phyloP scores from a whole-genome alignment of 805 yeast genomes.

The Clavispora phyllophila region DNA sequence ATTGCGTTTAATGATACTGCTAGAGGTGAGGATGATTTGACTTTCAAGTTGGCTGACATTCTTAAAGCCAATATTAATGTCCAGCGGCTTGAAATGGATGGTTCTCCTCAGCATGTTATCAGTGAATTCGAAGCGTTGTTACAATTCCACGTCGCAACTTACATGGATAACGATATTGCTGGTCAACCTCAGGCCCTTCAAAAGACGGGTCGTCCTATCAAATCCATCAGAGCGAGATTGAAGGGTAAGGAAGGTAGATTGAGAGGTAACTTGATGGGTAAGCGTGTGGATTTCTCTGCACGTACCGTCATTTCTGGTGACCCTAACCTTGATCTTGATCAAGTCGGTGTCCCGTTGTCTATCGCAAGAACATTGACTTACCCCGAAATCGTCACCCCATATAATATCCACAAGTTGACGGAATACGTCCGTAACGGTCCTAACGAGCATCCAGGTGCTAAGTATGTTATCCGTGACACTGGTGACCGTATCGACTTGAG shows the following conservation, averaged over 20 bases:
- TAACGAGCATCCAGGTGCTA: conserved; percentile 99
- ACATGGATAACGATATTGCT: conserved; percentile 99
- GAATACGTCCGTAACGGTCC: conserved; percentile 97
- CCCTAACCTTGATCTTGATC: conserved; percentile 94
- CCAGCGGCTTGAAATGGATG: conserved; percentile 96
- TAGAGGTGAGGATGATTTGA: conserved; percentile 98
- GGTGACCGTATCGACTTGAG: conserved; percentile 98
- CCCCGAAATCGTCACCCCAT: conserved; percentile 97
- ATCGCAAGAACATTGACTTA: conserved; percentile 94
- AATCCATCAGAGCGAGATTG: conserved; percentile 97
- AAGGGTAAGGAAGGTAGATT: conserved; percentile 99
- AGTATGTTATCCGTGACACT: conserved; percentile 94
- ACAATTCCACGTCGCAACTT: conserved; percentile 97
- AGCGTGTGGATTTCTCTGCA: conserved; percentile 98
- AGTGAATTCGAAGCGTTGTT: conserved; percentile 92
- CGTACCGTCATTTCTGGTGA: conserved; percentile 99
- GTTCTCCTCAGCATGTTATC: conserved; percentile 97
- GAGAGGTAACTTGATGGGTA: conserved; percentile 98
- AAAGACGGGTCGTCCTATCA: conserved; percentile 97
- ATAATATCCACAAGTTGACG: conserved; percentile 88
- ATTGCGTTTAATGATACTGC: conserved; percentile 97
- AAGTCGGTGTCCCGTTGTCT: conserved; percentile 97
- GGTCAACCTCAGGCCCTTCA: conserved; percentile 99
- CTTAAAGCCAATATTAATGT: conserved; percentile 94
- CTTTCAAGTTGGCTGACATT: conserved; percentile 94